These are phyloP conservation scores for Arctium minus DNA, from an alignment of 129 eudicot genomes.

Conservation along the genomic window DNA sequence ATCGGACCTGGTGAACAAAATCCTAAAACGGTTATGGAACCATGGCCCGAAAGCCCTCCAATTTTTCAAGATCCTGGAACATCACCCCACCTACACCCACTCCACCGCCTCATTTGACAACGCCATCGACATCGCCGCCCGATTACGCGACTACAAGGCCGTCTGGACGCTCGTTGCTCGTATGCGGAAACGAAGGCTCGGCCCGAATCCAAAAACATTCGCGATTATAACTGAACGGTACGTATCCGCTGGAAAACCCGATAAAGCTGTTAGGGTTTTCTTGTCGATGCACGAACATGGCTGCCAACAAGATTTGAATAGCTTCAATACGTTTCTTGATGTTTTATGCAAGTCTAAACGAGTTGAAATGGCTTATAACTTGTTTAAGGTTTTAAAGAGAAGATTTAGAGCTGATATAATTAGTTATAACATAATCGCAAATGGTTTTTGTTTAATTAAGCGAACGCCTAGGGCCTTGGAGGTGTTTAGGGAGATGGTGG, in stretches of 20 bases:
- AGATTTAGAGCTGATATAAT: conserved; percentile 68
- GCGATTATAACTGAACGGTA: conserved; percentile 76
- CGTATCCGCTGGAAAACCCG: conserved; percentile 77
- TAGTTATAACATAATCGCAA: conserved; percentile 79
- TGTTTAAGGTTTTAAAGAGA: conserved; percentile 54
- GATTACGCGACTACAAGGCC: conserved; percentile 64
- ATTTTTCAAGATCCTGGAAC: conserved; percentile 61
- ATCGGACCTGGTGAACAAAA: conserved; percentile 54
- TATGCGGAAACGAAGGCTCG: conserved; percentile 52
- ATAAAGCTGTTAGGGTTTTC: conserved; percentile 67
- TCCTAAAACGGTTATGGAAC: conserved; percentile 87
- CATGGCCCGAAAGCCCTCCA: conserved; percentile 90
- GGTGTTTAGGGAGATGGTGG: conserved; percentile 87
- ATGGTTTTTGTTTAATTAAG: conserved; percentile 82
- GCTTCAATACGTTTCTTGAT: conserved; percentile 72
- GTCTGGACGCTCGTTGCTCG: conserved; percentile 61
- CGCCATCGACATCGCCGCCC: conserved; percentile 84
- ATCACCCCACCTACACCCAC: conserved; percentile 64
- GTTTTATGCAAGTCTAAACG: conserved; percentile 74
- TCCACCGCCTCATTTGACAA: conserved; percentile 60
- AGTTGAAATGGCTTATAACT: conserved; percentile 73
- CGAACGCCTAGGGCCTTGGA: conserved; percentile 66
- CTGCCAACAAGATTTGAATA: conserved; percentile 64
- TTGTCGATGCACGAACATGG: conserved; percentile 81
- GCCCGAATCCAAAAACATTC: conserved; percentile 74